These are phyloP conservation scores for Chamaecyparis obtusa DNA, from an alignment of 75 land plant genomes.

Conservation along the genomic window DNA sequence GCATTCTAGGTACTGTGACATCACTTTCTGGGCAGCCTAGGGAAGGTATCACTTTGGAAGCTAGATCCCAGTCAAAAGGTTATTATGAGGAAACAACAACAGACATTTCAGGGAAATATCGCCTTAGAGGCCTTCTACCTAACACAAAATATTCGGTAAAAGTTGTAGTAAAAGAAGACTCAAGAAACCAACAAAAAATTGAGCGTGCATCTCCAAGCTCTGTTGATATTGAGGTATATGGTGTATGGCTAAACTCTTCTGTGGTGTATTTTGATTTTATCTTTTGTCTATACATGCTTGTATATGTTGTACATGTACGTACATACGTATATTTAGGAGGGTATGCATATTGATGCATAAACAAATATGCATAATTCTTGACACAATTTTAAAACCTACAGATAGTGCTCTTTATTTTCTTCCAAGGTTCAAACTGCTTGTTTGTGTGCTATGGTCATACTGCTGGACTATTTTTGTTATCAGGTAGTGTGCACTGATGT, in stretches of 20 bases:
- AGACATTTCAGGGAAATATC: slow-evolving; percentile 73
- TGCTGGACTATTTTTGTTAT: neutral
- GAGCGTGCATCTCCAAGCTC: slow-evolving; percentile 88
- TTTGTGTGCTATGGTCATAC: neutral
- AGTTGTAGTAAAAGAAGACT: slow-evolving; percentile 55
- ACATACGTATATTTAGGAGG: neutral
- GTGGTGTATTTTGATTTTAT: neutral
- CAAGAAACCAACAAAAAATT: slow-evolving; percentile 34
- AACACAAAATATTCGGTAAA: slow-evolving; percentile 65
- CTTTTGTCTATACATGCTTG: neutral
- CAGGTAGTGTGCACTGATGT: neutral
- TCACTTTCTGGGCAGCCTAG: slow-evolving; percentile 82
- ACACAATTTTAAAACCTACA: neutral
- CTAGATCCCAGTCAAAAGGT: slow-evolving; percentile 78
- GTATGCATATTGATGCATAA: neutral
- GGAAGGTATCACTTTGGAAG: slow-evolving; percentile 81
- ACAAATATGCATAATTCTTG: neutral
- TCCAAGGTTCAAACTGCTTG: neutral
- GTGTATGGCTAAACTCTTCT: neutral
- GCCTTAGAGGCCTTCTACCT: slow-evolving; percentile 86
- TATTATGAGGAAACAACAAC: slow-evolving; percentile 91
- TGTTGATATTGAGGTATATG: slow-evolving; percentile 54
- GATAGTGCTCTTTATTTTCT: neutral
- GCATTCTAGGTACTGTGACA: slow-evolving; percentile 71
- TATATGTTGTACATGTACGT: neutral